A percentile compares a stretch with the other conserved stretches of the same genome.
Evolutionary conservation across 1,284 basidiomycete genomes (phyloP).

Genomic region (Calocybe gambosa): DNA sequence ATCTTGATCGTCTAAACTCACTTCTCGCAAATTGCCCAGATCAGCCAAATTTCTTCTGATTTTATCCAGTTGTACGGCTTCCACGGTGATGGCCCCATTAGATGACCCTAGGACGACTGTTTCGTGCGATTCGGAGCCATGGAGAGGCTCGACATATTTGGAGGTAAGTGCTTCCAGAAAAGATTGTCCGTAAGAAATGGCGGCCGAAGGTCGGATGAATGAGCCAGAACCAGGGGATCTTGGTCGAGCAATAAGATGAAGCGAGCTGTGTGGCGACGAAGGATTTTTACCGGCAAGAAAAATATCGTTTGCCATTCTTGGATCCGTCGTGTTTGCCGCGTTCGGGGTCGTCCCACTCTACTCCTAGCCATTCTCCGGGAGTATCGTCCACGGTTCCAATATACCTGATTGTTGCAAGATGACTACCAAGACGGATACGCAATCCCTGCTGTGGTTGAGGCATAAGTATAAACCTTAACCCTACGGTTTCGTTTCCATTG

Average conservation of each 20-base stretch:
- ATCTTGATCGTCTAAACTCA: constrained; percentile 68
- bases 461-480: constrained; percentile 18
- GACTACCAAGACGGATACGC: constrained; percentile 44
- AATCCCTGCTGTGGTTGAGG: constrained; percentile 33
- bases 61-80: constrained; percentile 79
- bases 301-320: constrained; percentile 77
- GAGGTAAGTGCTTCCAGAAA: constrained; percentile 72
- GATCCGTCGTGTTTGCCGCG: constrained; percentile 86
- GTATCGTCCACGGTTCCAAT: constrained; percentile 63
- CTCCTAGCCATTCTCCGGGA: constrained; percentile 77
- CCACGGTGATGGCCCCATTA: constrained; percentile 76
- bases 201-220: constrained; percentile 65
- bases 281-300: constrained; percentile 63
- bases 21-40: constrained; percentile 65
- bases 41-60: constrained; percentile 67
- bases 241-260: constrained; percentile 7
- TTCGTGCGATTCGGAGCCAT: constrained; percentile 48
- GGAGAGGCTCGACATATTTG: constrained; percentile 68
- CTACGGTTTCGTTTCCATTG: constrained; percentile 5
- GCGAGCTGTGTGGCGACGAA: constrained; percentile 1
- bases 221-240: constrained; percentile 44
- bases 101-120: constrained; percentile 76
- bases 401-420: constrained; percentile 68
- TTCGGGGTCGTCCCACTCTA: constrained; percentile 88
- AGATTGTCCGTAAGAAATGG: constrained; percentile 55